Evolutionary conservation across 495 filamentous ascomycete species (phyloP), one percentile per base, ranked within the genome.

Genomic region (Evernia prunastri): DNA sequence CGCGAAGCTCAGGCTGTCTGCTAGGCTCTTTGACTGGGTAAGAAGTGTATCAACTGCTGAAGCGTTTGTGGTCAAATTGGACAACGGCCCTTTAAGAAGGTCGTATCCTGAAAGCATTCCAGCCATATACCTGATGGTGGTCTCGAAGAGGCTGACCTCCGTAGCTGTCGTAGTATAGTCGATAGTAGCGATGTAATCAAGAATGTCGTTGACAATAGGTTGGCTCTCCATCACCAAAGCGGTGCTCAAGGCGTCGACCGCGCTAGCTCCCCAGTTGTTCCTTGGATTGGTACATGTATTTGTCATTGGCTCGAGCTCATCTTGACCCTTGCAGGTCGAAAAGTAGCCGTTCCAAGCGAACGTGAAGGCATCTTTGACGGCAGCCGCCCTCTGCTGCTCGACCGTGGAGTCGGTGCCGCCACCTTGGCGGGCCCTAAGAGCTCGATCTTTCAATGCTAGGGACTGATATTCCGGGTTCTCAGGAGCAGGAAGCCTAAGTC

Each of bases 211-310:
- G 40, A 94, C 84, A 40, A 88, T 83, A 43, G 87, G 79, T 23
- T 77, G 75, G 29, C 90, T 81, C 49, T 78, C 78, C 90, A 95
- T 95, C 13, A 96, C 75, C 45, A 91, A 74, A 0, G 90, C 91
- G 0, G 91, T 96, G 63, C 83, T 88, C 37, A 96, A 76, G 17
- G 90, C 90, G 75, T 96, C 91, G 18, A 94, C 82, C 9, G 90
- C 89, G 47, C 83, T 88, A 49, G 91, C 91, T 15, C 91, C 91
- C 91, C 91, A 96, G 66, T 87, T 87, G 71, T 93, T 94, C 63
- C 91, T 91, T 59, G 54, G 42, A 57, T 73, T 60, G 65, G 57
- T 58, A 31, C 39, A 59, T 20, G 37, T 35, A 31, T 39, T 65
- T 6, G 56, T 62, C 37, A 69, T 56, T 63, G 64, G 67, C 51